Base-by-base conservation (phyloP, 306 rosid species). In the Lablab purpureus region DNA sequence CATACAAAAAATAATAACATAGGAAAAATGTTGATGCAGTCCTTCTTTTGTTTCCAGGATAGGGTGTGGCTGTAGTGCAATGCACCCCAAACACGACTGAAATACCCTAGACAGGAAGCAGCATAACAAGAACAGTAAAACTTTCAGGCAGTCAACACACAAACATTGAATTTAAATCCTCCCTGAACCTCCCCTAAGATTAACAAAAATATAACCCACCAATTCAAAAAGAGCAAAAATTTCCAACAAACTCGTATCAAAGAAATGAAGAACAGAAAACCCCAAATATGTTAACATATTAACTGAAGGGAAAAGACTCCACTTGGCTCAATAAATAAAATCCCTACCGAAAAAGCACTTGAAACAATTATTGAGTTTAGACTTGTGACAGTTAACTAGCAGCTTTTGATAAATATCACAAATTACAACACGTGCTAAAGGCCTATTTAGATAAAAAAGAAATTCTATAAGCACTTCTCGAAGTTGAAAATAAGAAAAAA, bases 321-420 rank as follows among this genome's bases (percentile, higher is more conserved):
- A 74, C 17, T 74, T 55, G 34, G 13, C 22, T 81, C 63, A 41
- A 27, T 15, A 41, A 67, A 68, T 22, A 43, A 77, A 77, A 77
- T 23, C 32, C 56, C 21, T 13, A 43, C 18, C 2, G 59, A 27
- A 34, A 4, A 76, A 66, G 54, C 56, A 19, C 2, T 34, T 34
- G 28, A 49, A 49, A 75, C 56, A 73, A 32, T 6, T 25, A 62
- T 19, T 19, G 27, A 51, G 13, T 41, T 81, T 47, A 56, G 59
- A 58, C 37, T 21, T 13, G 34, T 67, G 25, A 70, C 7, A 23
- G 30, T 27, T 21, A 71, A 55, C 22, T 45, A 13, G 19, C 18
- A 76, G 10, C 22, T 41, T 52, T 45, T 64, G 77, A 59, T 54
- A 64, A 80, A 71, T 15, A 36, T 36, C 34, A 46, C 69, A 30